Evolutionary conservation across 2,329 filamentous ascomycete species (phyloP), one percentile per base, ranked within the genome.

Genomic region (Annulohypoxylon truncatum): DNA sequence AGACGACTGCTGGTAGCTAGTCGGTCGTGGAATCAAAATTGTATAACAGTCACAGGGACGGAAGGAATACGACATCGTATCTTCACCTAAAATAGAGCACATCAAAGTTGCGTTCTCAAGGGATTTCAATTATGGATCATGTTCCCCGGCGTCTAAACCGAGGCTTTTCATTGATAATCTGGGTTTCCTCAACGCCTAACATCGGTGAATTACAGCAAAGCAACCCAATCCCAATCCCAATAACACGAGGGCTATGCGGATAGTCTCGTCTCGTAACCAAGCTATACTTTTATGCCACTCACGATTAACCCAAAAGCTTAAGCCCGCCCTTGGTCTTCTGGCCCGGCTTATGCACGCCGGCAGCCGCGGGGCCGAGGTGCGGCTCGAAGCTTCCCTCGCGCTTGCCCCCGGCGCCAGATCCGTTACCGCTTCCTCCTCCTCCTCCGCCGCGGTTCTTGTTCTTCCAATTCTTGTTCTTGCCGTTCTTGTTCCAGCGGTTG

Each of bases 251-350:
- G 18, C 29, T 47, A 29, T 35, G 29, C 26, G 10, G 18, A 44
- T 44, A 24, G 8, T n/a, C 10, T 24, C 40, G 7, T 46, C 12
- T 18, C 24, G 13, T 56, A 56, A n/a, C 28, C 40, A 33, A 15
- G 22, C 18, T 56, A 53, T 53, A 55, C 54, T 47, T 42, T 31
- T 35, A 44, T 28, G 12, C 28, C 24, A 2, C 31, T 40, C 55
- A 82, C 76, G 90, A 61, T 82, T 77, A 90, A 60, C 88, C 88
- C 48, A 90, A 77, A 56, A 90, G 76, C 71, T 84, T 86, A 67
- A 90, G 76, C 0, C 88, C 88, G 33, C 88, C 87, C 81, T 90
- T 89, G n/a, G 87, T 90, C 82, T 89, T 90, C 72, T 87, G 85
- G 1, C 88, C 87, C 0, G 86, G 83, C 79, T 90, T 90, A 33